Percentiles rank a stretch among this genome's conserved stretches.
phyloP scores from a whole-genome alignment of 2,329 filamentous ascomycete species.

The Claviceps quebecensis region DNA sequence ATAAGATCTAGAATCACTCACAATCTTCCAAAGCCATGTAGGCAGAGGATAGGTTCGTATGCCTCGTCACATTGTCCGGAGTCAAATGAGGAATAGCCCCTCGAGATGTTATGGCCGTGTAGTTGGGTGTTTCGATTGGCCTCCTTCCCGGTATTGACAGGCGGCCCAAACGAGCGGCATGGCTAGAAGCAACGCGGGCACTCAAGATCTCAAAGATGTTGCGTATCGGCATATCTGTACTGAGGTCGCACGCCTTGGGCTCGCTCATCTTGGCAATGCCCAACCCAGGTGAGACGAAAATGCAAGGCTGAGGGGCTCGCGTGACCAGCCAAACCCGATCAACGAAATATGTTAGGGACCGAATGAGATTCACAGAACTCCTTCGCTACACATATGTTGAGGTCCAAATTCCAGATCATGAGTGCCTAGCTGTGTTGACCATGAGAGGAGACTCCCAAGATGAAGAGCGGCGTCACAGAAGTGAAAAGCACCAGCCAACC shows the following conservation, averaged over 20 bases:
- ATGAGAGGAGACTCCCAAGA: background rate
- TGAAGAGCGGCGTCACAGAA: background rate
- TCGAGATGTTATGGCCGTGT: constrained; percentile 65
- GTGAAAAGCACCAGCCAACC: background rate
- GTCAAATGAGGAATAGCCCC: constrained; percentile 79
- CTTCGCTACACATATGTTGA: background rate
- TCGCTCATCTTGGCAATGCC: constrained; percentile 14
- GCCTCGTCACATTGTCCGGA: constrained; percentile 61
- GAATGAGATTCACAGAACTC: background rate
- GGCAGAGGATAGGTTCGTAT: constrained; percentile 51
- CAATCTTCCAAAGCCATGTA: constrained; percentile 89
- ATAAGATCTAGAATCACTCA: constrained; percentile 29
- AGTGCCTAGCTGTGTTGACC: background rate
- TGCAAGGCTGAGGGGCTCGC: background rate
- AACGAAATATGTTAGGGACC: background rate
- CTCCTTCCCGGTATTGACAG: constrained; percentile 48
- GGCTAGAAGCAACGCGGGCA: constrained; percentile 22
- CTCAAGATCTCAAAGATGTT: constrained; percentile 33
- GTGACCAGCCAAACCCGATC: background rate
- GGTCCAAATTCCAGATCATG: background rate
- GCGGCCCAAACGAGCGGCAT: constrained; percentile 50
- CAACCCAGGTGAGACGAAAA: background rate
- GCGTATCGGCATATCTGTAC: constrained; percentile 11
- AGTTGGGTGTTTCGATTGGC: constrained; percentile 70
- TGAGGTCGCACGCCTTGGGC: constrained; percentile 8